phyloP scores from a whole-genome alignment of 306 rosid genomes.

The Quillaja saponaria region DNA sequence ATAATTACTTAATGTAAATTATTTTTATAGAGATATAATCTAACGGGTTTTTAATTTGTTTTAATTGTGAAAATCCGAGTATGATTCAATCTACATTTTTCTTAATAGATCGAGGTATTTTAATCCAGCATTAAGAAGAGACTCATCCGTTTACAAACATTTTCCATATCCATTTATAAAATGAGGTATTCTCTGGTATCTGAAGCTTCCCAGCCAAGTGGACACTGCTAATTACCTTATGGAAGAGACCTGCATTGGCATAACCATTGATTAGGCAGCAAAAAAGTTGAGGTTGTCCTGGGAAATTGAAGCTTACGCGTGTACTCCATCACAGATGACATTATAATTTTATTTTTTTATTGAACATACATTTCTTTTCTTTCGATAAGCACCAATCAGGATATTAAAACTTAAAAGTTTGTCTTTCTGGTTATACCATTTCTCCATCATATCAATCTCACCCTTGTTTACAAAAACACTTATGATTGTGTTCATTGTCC shows the following conservation, averaged over 20 bases:
- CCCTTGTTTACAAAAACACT: constrained; percentile 87
- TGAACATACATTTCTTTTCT: constrained; percentile 90
- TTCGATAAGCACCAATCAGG: constrained; percentile 86
- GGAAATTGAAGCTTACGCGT: constrained; percentile 96
- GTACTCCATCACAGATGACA: constrained; percentile 98
- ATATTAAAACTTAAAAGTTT: constrained; percentile 86
- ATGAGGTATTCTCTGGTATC: constrained; percentile 73
- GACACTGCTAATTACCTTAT: constrained; percentile 77
- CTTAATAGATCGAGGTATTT: no score
- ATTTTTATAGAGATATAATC: no score
- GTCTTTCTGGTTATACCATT: constrained; percentile 96
- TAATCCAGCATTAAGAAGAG: no score
- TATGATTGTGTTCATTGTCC: constrained; percentile 95
- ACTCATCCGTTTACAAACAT: constrained; percentile 86
- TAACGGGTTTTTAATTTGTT: no score
- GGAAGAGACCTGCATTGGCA: constrained; percentile 95
- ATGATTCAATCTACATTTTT: no score
- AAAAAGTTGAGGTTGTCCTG: constrained; percentile 88
- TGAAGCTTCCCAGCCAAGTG: constrained; percentile 78
- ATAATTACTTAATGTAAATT: no score
- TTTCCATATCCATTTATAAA: constrained; percentile 91
- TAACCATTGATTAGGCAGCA: constrained; percentile 93
- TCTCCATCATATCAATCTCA: constrained; percentile 89
- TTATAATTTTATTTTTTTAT: no score
- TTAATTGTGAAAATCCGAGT: no score